Conservation (phyloP, 352 stramenopile species). For the Hyaloperonospora brassicae region DNA sequence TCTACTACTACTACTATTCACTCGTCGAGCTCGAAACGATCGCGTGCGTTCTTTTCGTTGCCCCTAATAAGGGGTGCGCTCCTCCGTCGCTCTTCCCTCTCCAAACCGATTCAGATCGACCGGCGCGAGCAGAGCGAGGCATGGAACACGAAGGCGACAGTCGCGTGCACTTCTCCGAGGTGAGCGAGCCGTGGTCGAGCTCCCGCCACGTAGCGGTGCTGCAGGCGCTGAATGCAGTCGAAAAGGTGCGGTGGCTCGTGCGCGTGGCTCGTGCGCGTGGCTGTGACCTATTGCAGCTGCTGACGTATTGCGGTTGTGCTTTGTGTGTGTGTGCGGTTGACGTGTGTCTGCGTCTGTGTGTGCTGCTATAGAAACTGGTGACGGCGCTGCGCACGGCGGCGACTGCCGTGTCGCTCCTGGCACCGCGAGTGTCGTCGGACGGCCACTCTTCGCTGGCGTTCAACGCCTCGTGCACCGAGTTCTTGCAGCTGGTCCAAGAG, state of each 20-base stretch:
- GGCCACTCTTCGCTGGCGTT: conserved; percentile 67
- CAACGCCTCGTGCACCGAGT: conserved; percentile 70
- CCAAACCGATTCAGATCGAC: neutral
- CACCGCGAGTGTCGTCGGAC: conserved; percentile 50
- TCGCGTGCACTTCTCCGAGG: conserved; percentile 76
- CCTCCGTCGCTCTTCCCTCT: neutral
- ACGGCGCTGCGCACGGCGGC: conserved; percentile 56
- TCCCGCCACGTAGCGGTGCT: conserved; percentile 69
- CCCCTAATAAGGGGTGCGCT: too few species aligned
- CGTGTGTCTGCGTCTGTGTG: neutral
- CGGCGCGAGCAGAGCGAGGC: neutral
- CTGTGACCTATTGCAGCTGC: neutral
- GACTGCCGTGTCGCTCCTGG: conserved; percentile 58
- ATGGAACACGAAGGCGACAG: conserved; percentile 64
- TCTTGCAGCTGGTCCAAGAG: conserved; percentile 80
- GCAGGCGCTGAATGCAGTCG: conserved; percentile 60
- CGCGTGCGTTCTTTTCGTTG: too few species aligned
- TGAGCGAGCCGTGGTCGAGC: conserved; percentile 53
- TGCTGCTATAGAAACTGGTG: conserved; percentile 68
- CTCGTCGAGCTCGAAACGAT: too few species aligned
- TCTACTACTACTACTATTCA: too few species aligned
- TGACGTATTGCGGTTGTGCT: neutral
- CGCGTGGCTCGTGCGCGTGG: neutral
- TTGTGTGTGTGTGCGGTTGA: neutral
- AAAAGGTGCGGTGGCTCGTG: conserved; percentile 38